These are phyloP conservation scores for Tremella mesenterica DNA, from an alignment of 768 basidiomycete species.

Conservation along the genomic window DNA sequence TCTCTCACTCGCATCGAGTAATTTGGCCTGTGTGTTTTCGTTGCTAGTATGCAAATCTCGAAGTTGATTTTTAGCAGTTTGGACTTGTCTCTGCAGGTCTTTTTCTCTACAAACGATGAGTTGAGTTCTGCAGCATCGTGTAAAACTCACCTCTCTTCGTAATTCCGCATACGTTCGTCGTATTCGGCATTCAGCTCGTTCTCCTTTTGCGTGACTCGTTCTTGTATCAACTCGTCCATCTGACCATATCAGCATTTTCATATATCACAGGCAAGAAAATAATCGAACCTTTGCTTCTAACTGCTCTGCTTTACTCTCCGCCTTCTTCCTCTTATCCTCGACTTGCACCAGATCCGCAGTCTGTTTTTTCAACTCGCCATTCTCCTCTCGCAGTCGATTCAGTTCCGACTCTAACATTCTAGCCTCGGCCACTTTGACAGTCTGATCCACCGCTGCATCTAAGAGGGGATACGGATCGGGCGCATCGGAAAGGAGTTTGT, in stretches of 20 bases:
- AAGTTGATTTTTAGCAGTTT: slow-evolving; percentile 78
- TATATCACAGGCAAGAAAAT: neutral
- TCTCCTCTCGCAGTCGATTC: slow-evolving; percentile 67
- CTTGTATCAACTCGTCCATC: slow-evolving; percentile 92
- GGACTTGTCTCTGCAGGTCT: slow-evolving; percentile 82
- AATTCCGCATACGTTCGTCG: slow-evolving; percentile 90
- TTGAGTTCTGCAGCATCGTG: neutral
- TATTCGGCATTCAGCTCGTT: slow-evolving; percentile 95
- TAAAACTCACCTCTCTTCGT: slow-evolving; percentile 72
- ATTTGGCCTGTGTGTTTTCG: slow-evolving; percentile 84
- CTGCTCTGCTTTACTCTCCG: slow-evolving; percentile 63
- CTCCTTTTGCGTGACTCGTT: slow-evolving; percentile 83
- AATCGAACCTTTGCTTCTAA: slow-evolving; percentile 67
- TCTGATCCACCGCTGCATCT: slow-evolving; percentile 92
- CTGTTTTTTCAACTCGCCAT: slow-evolving; percentile 64
- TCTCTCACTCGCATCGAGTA: slow-evolving; percentile 80
- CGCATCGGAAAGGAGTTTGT: slow-evolving; percentile 91
- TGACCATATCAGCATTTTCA: slow-evolving; percentile 38
- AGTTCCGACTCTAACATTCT: slow-evolving; percentile 66
- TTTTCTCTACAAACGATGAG: slow-evolving; percentile 58
- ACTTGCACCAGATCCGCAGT: slow-evolving; percentile 57
- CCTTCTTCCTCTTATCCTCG: slow-evolving; percentile 67
- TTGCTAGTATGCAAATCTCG: slow-evolving; percentile 82
- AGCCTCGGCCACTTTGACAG: slow-evolving; percentile 79
- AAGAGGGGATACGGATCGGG: slow-evolving; percentile 95